Conservation (phyloP, 768 basidiomycete species). For the Amanita molliuscula region DNA sequence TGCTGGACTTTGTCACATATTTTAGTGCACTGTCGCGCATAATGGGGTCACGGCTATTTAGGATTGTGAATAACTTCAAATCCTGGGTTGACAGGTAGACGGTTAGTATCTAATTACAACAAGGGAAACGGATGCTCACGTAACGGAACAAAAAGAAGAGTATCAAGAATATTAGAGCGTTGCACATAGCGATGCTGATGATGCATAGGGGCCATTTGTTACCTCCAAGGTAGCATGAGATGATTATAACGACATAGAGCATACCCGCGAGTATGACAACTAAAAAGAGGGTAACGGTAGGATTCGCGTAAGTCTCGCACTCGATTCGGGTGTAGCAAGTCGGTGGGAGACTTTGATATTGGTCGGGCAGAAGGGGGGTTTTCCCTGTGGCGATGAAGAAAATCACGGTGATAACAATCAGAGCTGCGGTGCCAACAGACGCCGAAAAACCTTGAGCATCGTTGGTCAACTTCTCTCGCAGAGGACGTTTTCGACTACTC, state of each 20-base stretch:
- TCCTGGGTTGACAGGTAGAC: neutral
- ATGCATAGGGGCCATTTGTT: neutral
- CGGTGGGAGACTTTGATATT: neutral
- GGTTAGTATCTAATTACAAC: neutral
- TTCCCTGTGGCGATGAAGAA: neutral
- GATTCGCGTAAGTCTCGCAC: neutral
- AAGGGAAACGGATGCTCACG: neutral
- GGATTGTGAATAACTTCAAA: neutral
- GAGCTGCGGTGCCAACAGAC: neutral
- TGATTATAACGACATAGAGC: neutral
- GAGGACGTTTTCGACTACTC: too few species aligned
- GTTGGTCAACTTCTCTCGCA: neutral
- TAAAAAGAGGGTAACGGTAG: neutral
- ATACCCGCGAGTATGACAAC: neutral
- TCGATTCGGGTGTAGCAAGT: neutral
- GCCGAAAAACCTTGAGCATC: neutral
- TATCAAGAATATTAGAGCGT: neutral
- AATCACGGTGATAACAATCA: neutral
- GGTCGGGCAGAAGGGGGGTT: neutral
- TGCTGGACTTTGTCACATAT: neutral
- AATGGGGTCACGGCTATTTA: neutral
- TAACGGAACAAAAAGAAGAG: neutral
- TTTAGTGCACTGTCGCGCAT: neutral
- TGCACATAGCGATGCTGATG: neutral
- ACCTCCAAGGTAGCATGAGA: neutral